Base-by-base conservation (phyloP, 1,139 yeast species). In the Taphrina wiesneri region DNA sequence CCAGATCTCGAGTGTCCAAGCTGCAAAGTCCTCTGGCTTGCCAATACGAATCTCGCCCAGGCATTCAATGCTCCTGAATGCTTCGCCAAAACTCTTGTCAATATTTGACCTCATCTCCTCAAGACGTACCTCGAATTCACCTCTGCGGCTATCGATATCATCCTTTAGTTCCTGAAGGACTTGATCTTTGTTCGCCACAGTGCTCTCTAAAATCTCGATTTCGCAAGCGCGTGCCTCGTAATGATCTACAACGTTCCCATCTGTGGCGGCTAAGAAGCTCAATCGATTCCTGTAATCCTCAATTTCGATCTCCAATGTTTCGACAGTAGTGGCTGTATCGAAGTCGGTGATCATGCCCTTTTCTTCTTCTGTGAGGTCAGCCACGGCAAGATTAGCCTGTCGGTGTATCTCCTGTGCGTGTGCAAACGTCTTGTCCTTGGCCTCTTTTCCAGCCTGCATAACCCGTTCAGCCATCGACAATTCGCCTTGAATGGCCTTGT, bases 1-100 rank as follows among this genome's bases (percentile, higher is more conserved):
- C 76, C 86, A 77, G 60, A 95, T 89, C 70, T 90, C 90, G 63
- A 95, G 77, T 70, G 85, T 84, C 98, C 99, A 95, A 63, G 90
- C 86, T 34, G 82, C 80, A 73, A 80, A 90, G 15, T 80, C 83
- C 0, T 79, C 80, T 62, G 80, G 81, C 57, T 83, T 83, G 26
- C 81, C 81, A 30, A 91, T 74, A 65, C 81, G 81, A 1, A 95
- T 91, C 71, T 84, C 84, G 13, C 99, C 99, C 51, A 86, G 90
- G 75, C 95, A 88, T 0, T 96, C 96, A 53, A 92, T 92, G 23
- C 84, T 80, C 6, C 81, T 78, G 75, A 93, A 90, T 63, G 89
- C 82, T 39, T 79, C 78, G 25, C 87, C 79, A 75, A 91, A 93
- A 62, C 86, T 85, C 4, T 73, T 70, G 0, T 93, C 86, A 3